These are phyloP conservation scores for Arabidopsis hybrid DNA, from an alignment of 441 rosid species.

Conservation along the genomic window DNA sequence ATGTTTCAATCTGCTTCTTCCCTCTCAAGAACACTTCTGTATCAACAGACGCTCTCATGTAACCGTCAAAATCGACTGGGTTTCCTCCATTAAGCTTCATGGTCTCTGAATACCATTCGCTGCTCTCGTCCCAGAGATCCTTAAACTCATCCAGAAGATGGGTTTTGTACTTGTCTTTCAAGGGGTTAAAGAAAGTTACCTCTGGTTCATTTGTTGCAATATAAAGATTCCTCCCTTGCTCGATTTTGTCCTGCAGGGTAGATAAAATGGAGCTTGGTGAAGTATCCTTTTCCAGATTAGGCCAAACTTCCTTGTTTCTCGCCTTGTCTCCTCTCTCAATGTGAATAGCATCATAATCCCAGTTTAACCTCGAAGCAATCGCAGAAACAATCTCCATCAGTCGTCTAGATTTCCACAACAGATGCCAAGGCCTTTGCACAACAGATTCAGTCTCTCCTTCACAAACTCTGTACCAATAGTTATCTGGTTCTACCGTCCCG, in stretches of 20 bases:
- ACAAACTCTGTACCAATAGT: constrained; percentile 93
- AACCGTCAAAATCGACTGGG: constrained; percentile 90
- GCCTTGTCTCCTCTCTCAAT: constrained; percentile 88
- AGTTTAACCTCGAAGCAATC: constrained; percentile 73
- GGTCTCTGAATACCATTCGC: constrained; percentile 92
- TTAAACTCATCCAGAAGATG: constrained; percentile 83
- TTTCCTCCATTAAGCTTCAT: constrained; percentile 76
- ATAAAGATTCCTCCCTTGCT: constrained; percentile 80
- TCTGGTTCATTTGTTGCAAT: constrained; percentile 85
- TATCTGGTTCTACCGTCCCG: constrained; percentile 89
- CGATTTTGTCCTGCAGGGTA: constrained; percentile 65
- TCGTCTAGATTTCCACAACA: constrained; percentile 89
- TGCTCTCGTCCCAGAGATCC: constrained; percentile 86
- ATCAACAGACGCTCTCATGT: constrained; percentile 86
- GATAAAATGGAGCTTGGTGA: constrained; percentile 73
- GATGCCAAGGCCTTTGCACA: constrained; percentile 85
- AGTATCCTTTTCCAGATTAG: constrained; percentile 80
- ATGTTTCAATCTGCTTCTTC: constrained; percentile 89
- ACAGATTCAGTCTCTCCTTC: constrained; percentile 90
- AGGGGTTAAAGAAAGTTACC: constrained; percentile 65
- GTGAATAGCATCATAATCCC: constrained; percentile 91
- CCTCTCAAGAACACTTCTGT: constrained; percentile 94
- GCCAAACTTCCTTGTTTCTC: constrained; percentile 77
- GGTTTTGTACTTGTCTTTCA: constrained; percentile 78
- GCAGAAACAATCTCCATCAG: constrained; percentile 86